Evolutionary conservation across 768 basidiomycete genomes (phyloP).

Genomic region (Boletus eberwhitei): DNA sequence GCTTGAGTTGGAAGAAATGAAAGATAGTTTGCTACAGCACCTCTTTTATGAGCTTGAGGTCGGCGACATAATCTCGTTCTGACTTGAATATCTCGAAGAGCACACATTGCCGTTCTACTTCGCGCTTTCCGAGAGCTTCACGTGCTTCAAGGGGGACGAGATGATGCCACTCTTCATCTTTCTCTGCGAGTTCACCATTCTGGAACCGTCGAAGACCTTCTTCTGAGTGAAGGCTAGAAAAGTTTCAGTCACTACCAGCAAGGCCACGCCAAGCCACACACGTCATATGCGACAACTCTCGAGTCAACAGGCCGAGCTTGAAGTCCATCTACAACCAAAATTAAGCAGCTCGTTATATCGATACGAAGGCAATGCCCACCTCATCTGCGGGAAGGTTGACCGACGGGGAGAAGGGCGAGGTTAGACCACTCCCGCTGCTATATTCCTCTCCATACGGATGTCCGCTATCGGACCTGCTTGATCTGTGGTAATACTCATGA

Average conservation of each 20-base stretch:
- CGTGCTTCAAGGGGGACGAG: conserved; percentile 72
- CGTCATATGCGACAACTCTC: conserved; percentile 38
- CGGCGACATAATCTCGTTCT: conserved; percentile 84
- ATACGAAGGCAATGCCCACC: conserved; percentile 34
- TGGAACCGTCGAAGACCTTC: conserved; percentile 69
- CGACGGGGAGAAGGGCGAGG: conserved; percentile 36
- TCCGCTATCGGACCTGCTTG: conserved; percentile 39
- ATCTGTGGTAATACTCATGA: conserved; percentile 34
- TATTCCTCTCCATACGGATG: conserved; percentile 13
- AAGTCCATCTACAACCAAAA: conserved; percentile 23
- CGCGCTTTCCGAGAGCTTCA: conserved; percentile 67
- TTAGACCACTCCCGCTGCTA: conserved; percentile 19
- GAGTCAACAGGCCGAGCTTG: conserved; percentile 29
- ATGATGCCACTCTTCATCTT: conserved; percentile 81
- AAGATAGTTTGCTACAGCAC: conserved; percentile 35
- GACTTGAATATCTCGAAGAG: conserved; percentile 89
- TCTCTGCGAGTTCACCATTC: conserved; percentile 54
- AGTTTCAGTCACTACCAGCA: conserved; percentile 9
- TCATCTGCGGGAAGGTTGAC: conserved; percentile 34
- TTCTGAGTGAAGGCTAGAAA: conserved; percentile 53
- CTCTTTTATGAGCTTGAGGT: conserved; percentile 68
- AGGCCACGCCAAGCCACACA: conserved; percentile 26
- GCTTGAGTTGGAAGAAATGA: conserved; percentile 1
- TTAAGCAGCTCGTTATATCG: conserved; percentile 6
- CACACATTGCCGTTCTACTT: conserved; percentile 81